phyloP scores from a whole-genome alignment of 192 early-diverging fungal species.

The Linnemannia schmuckeri region DNA sequence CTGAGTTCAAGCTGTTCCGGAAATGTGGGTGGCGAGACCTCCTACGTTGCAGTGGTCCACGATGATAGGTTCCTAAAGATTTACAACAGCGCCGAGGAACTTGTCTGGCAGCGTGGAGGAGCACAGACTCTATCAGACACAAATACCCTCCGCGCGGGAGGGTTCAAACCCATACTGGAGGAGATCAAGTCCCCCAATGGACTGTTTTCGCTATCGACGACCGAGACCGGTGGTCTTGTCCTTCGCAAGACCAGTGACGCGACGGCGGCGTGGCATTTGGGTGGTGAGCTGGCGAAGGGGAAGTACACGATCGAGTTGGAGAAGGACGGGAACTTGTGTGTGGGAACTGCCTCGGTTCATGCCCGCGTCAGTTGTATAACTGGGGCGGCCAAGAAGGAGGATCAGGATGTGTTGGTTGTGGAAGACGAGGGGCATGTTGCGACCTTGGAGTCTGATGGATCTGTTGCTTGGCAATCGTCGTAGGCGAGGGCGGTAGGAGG shows the following conservation, averaged over 20 bases:
- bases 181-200: neutral
- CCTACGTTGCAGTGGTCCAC: neutral
- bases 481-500: neutral
- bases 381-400: neutral
- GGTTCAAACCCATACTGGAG: neutral
- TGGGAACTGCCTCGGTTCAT: neutral
- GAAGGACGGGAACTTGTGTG: neutral
- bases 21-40: neutral
- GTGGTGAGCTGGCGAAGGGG: neutral
- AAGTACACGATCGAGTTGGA: neutral
- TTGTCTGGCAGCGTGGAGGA: neutral
- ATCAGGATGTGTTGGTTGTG: neutral
- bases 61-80: neutral
- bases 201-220: neutral
- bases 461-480: neutral
- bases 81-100: neutral
- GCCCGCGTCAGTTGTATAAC: neutral
- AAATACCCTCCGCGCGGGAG: neutral
- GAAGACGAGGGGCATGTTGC: neutral
- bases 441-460: neutral
- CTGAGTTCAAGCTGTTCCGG: neutral
- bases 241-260: neutral
- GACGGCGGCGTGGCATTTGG: neutral
- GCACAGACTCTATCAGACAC: neutral
- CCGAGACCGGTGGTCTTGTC: neutral